Evolutionary conservation across 1,139 yeast genomes (phyloP).

Genomic region (Kodamaea fungicola): DNA sequence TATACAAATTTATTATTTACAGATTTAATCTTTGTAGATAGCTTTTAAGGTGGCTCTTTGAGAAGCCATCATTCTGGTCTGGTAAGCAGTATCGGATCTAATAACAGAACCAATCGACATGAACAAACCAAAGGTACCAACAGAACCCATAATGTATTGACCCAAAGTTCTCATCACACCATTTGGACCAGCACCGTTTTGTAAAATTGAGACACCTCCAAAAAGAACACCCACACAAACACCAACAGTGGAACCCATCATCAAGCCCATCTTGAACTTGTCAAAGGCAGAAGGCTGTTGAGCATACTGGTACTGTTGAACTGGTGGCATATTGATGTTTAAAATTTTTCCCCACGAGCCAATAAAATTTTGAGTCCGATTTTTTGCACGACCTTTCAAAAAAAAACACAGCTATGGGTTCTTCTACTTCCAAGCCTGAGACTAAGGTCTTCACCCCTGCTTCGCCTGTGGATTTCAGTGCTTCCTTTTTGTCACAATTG

Average conservation of each 20-base stretch:
- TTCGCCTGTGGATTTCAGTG: slow-evolving; percentile 74
- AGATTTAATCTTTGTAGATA: slow-evolving; percentile 15
- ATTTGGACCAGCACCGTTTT: slow-evolving; percentile 97
- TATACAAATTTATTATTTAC: not conserved
- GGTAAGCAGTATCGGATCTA: slow-evolving; percentile 64
- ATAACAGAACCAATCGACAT: slow-evolving; percentile 95
- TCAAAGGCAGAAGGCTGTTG: slow-evolving; percentile 88
- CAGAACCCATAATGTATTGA: slow-evolving; percentile 94
- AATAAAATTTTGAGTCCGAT: slow-evolving; percentile 4
- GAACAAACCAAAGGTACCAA: slow-evolving; percentile 92
- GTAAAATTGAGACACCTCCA: slow-evolving; percentile 88
- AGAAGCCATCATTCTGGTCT: slow-evolving; percentile 34
- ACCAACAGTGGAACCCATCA: slow-evolving; percentile 96
- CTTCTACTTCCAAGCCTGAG: slow-evolving; percentile 56
- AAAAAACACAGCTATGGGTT: slow-evolving; percentile 40
- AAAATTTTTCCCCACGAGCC: slow-evolving; percentile 5
- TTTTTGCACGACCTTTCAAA: slow-evolving; percentile 6
- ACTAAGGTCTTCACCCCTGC: slow-evolving; percentile 66
- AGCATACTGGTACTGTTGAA: slow-evolving; percentile 67
- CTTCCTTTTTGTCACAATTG: slow-evolving; percentile 64
- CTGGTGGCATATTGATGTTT: slow-evolving; percentile 68
- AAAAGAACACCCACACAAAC: slow-evolving; percentile 93
- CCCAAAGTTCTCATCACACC: slow-evolving; percentile 97
- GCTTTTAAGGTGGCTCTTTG: slow-evolving; percentile 38
- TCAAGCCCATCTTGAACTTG: slow-evolving; percentile 95